phyloP scores from a whole-genome alignment of 1,284 basidiomycete genomes.

The Malassezia restricta region DNA sequence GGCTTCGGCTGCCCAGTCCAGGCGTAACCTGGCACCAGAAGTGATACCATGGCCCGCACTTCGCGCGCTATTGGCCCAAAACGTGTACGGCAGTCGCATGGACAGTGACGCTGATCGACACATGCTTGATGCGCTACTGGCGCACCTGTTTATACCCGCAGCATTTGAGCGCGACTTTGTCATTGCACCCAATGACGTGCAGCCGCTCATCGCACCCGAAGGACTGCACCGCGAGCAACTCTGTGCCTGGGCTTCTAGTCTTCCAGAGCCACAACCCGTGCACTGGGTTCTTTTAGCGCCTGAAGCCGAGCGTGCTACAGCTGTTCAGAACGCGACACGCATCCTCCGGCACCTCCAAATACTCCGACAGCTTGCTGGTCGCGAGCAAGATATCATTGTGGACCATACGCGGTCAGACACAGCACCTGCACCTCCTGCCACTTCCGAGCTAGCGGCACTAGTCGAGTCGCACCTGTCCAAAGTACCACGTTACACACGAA shows the following conservation, averaged over 20 bases:
- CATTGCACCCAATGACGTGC: slow-evolving; percentile 28
- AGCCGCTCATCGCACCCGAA: slow-evolving; percentile 34
- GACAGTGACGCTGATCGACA: slow-evolving; percentile 38
- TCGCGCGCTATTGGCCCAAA: slow-evolving; percentile 36
- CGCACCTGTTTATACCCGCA: slow-evolving; percentile 34
- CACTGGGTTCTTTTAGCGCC: slow-evolving; percentile 42
- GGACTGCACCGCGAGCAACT: slow-evolving; percentile 41
- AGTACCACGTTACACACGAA: neutral
- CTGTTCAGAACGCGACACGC: slow-evolving; percentile 28
- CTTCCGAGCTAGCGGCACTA: neutral
- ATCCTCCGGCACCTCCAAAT: slow-evolving; percentile 34
- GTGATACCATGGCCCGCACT: slow-evolving; percentile 41
- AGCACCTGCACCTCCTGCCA: slow-evolving; percentile 16
- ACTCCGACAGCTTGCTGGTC: slow-evolving; percentile 29
- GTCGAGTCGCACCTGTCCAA: neutral
- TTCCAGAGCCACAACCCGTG: slow-evolving; percentile 44
- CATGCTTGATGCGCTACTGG: slow-evolving; percentile 41
- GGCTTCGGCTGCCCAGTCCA: slow-evolving; percentile 27
- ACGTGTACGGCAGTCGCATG: slow-evolving; percentile 43
- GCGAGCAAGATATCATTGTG: neutral
- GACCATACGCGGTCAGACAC: neutral
- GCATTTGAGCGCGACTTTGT: slow-evolving; percentile 37
- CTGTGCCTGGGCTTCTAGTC: slow-evolving; percentile 31
- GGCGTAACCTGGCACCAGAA: slow-evolving; percentile 35
- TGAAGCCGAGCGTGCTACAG: slow-evolving; percentile 40